Base-by-base conservation (phyloP, 2,329 filamentous ascomycete genomes). In the Neonectria punicea region DNA sequence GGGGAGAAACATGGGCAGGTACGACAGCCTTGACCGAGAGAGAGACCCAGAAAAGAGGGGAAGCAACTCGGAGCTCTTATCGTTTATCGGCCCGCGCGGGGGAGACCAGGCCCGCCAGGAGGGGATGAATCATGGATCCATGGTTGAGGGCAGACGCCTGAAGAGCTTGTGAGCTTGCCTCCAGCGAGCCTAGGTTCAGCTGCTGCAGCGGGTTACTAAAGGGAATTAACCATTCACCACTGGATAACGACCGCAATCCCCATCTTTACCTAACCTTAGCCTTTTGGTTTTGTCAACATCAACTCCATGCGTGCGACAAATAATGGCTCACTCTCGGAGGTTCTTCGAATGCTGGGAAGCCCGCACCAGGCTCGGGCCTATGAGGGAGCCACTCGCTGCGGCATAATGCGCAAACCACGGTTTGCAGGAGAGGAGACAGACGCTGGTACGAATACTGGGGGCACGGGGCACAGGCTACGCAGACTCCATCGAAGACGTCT, bases 61-160 rank as follows among this genome's bases (percentile, higher is more conserved):
- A 60, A 66, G 53, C 34, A 74, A 66, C 70, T 70, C 72, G 53
- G 44, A 74, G 67, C 70, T 70, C 72, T 74, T 73, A 71, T 74
- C 71, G 70, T 69, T 74, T 74, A 74, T 74, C 71, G 71, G 68
- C 54, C 65, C 68, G 70, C 68, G 71, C 65, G 70, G 44, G 68
- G 71, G 69, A 60, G 53, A 22, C 6, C 22, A 53, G 49, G 14
- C 16, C n/a, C 22, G 28, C 28, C 20, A n/a, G 39, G 20, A 14
- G 47, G 34, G 57, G 57, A 22, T 39, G 36, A 39, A 39, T 39
- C 36, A 39, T 39, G 25, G 25, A 25, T 25, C 25, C 4, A 25
- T 25, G 22, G 22, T 22, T 22, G 22, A 22, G 22, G 22, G 22
- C 20, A 22, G 20, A 39, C n/a, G 7, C 44, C 59, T 18, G 20